A percentile compares a stretch with the other conserved stretches of the same genome.
Evolutionary conservation across 202 grass and related monocot genomes (phyloP).

Genomic region (Cymbopogon flexuosus): DNA sequence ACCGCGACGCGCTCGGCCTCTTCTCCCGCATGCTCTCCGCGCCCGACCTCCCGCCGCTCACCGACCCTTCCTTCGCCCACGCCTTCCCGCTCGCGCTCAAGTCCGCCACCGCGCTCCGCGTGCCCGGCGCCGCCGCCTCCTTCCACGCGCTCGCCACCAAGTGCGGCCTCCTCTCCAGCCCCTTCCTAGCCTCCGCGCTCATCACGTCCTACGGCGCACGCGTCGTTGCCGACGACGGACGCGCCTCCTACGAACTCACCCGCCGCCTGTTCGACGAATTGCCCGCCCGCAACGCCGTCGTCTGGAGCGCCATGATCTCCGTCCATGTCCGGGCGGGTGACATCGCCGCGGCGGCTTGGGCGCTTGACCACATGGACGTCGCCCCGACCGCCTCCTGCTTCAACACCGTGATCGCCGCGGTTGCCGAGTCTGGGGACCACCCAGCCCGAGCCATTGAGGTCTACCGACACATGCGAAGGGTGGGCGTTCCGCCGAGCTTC

Average conservation of each 20-base stretch:
- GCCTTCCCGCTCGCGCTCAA: conserved; percentile 60
- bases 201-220: conserved; percentile 40
- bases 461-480: conserved; percentile 40
- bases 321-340: conserved; percentile 38
- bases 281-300: conserved; percentile 39
- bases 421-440: conserved; percentile 22
- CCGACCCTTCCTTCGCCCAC: conserved; percentile 52
- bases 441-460: conserved; percentile 42
- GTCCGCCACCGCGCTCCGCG: conserved; percentile 51
- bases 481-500: conserved; percentile 39
- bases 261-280: conserved; percentile 69
- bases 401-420: conserved; percentile 48
- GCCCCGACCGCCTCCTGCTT: conserved; percentile 45
- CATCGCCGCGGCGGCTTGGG: conserved; percentile 5
- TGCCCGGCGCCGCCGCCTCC: conserved; percentile 4
- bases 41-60: conserved; percentile 43
- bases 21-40: conserved; percentile 51
- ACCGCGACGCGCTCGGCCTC: conserved; percentile 54
- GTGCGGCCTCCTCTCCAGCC: conserved; percentile 34
- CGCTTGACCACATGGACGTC: conserved; percentile 51
- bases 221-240: background rate
- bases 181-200: conserved; percentile 55
- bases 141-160: conserved; percentile 45
- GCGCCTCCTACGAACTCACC: background rate
- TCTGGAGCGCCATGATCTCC: conserved; percentile 65